Percentiles rank a stretch among this genome's conserved stretches.
Conservation (phyloP, 495 filamentous ascomycete genomes). For the Mytilinidion resinicola region DNA sequence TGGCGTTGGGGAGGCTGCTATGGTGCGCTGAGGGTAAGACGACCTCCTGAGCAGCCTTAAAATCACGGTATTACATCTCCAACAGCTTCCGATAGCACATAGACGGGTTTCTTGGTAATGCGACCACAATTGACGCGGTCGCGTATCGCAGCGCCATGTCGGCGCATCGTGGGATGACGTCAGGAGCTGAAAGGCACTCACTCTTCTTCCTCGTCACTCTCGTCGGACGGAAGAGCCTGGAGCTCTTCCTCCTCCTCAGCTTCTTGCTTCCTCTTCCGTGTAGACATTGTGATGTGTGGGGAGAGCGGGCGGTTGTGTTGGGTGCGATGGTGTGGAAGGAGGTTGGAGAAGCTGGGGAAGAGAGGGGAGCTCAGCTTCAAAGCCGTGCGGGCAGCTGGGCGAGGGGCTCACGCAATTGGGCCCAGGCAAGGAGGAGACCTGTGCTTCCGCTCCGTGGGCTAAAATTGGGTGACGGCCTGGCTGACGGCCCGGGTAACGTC, state of each 20-base stretch:
- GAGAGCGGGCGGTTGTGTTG: constrained; percentile 8
- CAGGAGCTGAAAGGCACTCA: constrained; percentile 40
- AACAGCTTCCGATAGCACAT: neutral
- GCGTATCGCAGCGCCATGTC: constrained; percentile 3
- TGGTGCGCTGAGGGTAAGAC: neutral
- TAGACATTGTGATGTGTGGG: constrained; percentile 44
- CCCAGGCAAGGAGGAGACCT: constrained; percentile 12
- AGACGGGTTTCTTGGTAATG: neutral
- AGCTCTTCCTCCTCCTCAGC: constrained; percentile 54
- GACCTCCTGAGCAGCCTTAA: neutral
- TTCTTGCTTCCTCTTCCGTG: constrained; percentile 62
- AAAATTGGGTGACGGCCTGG: constrained; percentile 14
- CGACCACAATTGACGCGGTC: constrained; percentile 13
- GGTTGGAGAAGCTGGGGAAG: constrained; percentile 7
- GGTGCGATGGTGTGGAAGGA: constrained; percentile 10
- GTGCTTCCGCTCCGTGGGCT: constrained; percentile 4
- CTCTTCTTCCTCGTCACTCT: constrained; percentile 60
- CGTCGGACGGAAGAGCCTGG: constrained; percentile 55
- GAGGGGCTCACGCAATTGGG: constrained; percentile 15
- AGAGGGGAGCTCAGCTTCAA: constrained; percentile 16
- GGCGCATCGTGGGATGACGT: constrained; percentile 27
- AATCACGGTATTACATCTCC: constrained; percentile 1
- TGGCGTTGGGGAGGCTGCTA: neutral
- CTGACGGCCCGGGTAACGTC: neutral
- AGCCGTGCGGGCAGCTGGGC: constrained; percentile 4